Evolutionary conservation across 2,329 filamentous ascomycete genomes (phyloP).

Genomic region (Pseudocercospora macadamiae): DNA sequence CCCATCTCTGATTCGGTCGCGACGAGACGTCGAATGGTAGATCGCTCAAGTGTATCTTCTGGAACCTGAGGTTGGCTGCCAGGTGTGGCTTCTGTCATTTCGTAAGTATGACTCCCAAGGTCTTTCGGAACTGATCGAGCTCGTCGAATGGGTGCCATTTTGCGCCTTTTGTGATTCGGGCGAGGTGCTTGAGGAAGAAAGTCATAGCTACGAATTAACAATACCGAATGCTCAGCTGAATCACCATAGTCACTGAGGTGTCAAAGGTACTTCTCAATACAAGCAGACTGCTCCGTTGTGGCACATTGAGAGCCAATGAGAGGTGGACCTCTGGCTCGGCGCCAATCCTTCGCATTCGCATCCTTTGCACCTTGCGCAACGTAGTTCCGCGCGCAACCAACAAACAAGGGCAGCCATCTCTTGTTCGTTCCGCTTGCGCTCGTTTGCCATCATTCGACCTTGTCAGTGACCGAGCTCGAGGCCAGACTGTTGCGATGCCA

Average conservation of each 20-base stretch:
- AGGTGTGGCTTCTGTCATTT: neutral
- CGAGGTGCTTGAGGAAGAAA: neutral
- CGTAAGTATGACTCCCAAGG: neutral
- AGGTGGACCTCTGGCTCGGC: neutral
- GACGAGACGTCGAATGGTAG: neutral
- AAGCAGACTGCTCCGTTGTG: neutral
- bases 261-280: neutral
- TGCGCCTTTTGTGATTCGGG: neutral
- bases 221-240: neutral
- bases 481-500: neutral
- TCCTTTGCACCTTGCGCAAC: neutral
- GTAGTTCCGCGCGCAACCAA: neutral
- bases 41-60: neutral
- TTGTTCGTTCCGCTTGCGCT: neutral
- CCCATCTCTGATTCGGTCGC: neutral
- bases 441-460: no score
- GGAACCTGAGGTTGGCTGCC: neutral
- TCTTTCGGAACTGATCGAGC: constrained; percentile 4
- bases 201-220: neutral
- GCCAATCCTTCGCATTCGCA: neutral
- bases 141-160: neutral
- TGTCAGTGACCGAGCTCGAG: no score
- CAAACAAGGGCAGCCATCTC: neutral
- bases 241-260: neutral
- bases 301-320: neutral